phyloP scores from a whole-genome alignment of 164 flowering plant species.

The Buxus sempervirens region DNA sequence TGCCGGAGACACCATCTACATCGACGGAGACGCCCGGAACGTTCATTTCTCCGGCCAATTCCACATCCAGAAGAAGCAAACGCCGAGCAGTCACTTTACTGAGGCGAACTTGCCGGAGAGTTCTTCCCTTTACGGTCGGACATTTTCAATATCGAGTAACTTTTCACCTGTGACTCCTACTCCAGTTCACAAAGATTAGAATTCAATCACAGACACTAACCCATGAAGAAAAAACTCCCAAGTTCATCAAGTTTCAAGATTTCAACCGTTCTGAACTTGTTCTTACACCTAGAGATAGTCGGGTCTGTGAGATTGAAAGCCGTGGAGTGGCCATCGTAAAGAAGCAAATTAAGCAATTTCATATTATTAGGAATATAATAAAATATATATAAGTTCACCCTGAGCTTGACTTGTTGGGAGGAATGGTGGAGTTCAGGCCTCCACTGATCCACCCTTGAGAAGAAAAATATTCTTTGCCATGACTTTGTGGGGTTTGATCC shows the following conservation, averaged over 20 bases:
- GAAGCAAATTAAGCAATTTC: too few relatives aligned
- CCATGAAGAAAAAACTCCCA: slow-evolving; percentile 6
- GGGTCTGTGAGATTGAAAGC: background rate
- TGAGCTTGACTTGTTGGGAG: too few relatives aligned
- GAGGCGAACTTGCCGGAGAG: background rate
- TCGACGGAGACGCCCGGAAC: slow-evolving; percentile 21
- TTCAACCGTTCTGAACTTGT: background rate
- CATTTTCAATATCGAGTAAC: background rate
- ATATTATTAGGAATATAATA: too few relatives aligned
- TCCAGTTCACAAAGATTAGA: background rate
- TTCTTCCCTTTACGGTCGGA: background rate
- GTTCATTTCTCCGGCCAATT: slow-evolving; percentile 17
- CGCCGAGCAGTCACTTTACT: background rate
- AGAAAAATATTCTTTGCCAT: too few relatives aligned
- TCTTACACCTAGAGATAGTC: background rate
- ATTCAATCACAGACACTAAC: background rate
- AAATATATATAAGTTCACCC: too few relatives aligned
- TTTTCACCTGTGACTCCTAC: slow-evolving; percentile 1
- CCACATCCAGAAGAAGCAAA: slow-evolving; percentile 7
- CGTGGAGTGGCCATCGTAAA: background rate
- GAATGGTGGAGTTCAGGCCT: too few relatives aligned
- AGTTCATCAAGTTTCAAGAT: background rate
- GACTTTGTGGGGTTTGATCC: too few relatives aligned
- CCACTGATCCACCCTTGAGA: too few relatives aligned
- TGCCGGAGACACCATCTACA: slow-evolving; percentile 17